Base-by-base conservation (phyloP, 805 yeast genomes). In the Yarrowia divulgata region DNA sequence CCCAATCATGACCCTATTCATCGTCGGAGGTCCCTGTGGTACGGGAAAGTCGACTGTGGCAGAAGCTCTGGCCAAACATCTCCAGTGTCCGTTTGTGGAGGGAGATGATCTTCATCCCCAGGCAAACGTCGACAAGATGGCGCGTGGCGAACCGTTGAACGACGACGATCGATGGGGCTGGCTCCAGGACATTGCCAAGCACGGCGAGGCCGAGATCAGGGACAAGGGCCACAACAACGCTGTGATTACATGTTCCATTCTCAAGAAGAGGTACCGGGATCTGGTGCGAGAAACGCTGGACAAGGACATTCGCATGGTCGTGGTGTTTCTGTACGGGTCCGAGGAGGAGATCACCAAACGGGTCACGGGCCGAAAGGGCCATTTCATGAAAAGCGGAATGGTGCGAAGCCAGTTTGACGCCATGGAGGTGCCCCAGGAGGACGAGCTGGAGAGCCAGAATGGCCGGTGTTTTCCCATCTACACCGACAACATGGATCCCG, bases 1-100 rank as follows among this genome's bases (percentile, higher is more conserved):
- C 12, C 14, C 19, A 9, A 18, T 1, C 4, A 43, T 45, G 54
- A 18, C 69, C 63, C 37, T 64, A 6, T 40, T 73, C 40, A 87
- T 93, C 1, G 87, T 94, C 9, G 97, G 97, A 13, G 99, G 99
- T 0, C 97, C 98, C 0, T 93, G 97, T 0, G 98, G 98, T 9
- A 90, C 97, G 1, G 99, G 99, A 0, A 95, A 95, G 77, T 83
- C 96, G 29, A 91, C 97, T 1, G 85, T 90, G 23, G 97, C 91
- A 0, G 79, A 80, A 14, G 74, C 77, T 12, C 74, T 93, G 23
- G 77, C 89, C 0, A 70, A 79, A 23, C 75, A 78, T 29, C 82
- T 86, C 19, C 70, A 77, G 2, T 82, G 89, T 62, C 82, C 87
- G 1, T 93, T 85, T 75, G 77, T 93, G 13, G 99, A 95, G 77